These are phyloP conservation scores for Auricularia auricula-judae DNA, from an alignment of 768 basidiomycete species.

Conservation along the genomic window DNA sequence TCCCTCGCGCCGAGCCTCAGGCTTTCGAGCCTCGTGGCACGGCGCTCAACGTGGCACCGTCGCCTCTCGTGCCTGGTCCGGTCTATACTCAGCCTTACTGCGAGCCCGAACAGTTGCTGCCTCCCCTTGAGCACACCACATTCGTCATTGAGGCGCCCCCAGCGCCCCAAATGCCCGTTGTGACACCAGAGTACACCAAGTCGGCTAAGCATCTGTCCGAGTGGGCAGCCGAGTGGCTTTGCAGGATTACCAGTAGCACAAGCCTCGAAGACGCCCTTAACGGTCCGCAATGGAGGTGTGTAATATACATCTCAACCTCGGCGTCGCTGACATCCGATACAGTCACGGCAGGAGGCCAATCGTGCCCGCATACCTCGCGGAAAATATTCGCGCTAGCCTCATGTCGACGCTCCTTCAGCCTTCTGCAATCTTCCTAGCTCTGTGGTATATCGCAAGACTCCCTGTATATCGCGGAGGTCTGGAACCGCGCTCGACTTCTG, in stretches of 20 bases:
- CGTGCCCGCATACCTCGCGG: slow-evolving; percentile 45
- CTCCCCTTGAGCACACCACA: background rate
- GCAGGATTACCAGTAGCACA: slow-evolving; percentile 71
- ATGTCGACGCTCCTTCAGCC: slow-evolving; percentile 74
- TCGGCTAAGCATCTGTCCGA: slow-evolving; percentile 68
- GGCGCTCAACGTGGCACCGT: background rate
- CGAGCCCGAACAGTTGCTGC: background rate
- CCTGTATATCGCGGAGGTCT: slow-evolving; percentile 48
- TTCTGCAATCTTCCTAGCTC: slow-evolving; percentile 62
- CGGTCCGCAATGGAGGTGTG: slow-evolving; percentile 29
- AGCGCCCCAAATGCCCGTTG: background rate
- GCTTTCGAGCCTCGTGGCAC: background rate
- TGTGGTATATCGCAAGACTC: slow-evolving; percentile 77
- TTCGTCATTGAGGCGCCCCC: background rate
- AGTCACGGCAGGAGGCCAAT: slow-evolving; percentile 23
- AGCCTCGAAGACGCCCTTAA: slow-evolving; percentile 41
- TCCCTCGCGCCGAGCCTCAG: background rate
- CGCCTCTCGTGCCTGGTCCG: background rate
- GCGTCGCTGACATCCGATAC: slow-evolving; percentile 11
- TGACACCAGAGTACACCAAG: slow-evolving; percentile 40
- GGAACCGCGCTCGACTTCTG: background rate
- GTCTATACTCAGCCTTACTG: too few relatives aligned
- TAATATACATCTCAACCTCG: slow-evolving; percentile 9
- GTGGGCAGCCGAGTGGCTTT: slow-evolving; percentile 70
- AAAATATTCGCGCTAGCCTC: slow-evolving; percentile 59